Evolutionary conservation across 805 yeast species (phyloP).

Genomic region (Yarrowia yakushimensis): DNA sequence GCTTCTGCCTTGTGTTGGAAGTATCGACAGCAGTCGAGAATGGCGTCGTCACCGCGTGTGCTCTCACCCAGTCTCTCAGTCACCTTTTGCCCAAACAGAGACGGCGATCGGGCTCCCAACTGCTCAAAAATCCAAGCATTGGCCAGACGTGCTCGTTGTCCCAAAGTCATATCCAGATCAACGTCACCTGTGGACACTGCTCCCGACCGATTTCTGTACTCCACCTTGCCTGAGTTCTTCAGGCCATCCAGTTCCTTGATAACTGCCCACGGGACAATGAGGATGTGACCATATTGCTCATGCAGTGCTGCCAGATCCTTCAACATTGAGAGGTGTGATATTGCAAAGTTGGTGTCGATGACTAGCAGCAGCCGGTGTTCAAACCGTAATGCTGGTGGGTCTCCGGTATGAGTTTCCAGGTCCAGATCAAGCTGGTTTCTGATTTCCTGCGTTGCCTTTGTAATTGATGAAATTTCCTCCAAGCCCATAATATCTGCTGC

Average conservation of each 20-base stretch:
- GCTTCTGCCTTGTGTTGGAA: slow-evolving; percentile 43
- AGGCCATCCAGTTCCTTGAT: slow-evolving; percentile 80
- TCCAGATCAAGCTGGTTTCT: neutral
- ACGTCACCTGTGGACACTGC: slow-evolving; percentile 25
- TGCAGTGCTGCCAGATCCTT: slow-evolving; percentile 49
- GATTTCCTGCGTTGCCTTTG: neutral
- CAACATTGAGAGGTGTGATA: slow-evolving; percentile 61
- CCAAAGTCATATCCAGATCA: slow-evolving; percentile 41
- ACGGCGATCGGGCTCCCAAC: slow-evolving; percentile 50
- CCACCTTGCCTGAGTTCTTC: slow-evolving; percentile 45
- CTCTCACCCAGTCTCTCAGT: slow-evolving; percentile 49
- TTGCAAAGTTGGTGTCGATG: slow-evolving; percentile 78
- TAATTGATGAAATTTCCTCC: slow-evolving; percentile 2
- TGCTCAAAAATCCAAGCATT: slow-evolving; percentile 70
- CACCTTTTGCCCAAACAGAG: slow-evolving; percentile 62
- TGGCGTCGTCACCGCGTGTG: slow-evolving; percentile 69
- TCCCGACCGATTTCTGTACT: slow-evolving; percentile 16
- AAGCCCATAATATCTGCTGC: neutral
- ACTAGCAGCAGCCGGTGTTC: slow-evolving; percentile 47
- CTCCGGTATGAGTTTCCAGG: neutral
- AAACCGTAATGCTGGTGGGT: neutral
- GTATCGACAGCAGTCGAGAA: slow-evolving; percentile 77
- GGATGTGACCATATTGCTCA: slow-evolving; percentile 43
- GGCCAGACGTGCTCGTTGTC: slow-evolving; percentile 63
- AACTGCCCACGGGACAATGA: slow-evolving; percentile 70